Evolutionary conservation across 1,284 basidiomycete species (phyloP).

Genomic region (Gomphus bonarii): DNA sequence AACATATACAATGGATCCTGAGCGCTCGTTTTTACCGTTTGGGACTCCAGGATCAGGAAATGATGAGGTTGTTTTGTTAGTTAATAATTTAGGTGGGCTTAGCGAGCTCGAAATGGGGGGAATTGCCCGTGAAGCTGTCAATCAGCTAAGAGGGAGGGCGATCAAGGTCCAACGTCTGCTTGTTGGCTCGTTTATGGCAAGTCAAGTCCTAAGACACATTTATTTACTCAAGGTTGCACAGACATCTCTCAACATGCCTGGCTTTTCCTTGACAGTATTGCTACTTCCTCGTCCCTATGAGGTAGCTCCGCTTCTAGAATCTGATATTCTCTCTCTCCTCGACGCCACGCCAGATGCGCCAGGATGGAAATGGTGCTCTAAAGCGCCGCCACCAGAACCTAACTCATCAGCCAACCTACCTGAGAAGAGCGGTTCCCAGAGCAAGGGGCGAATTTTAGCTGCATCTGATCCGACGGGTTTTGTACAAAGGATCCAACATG

Average conservation of each 20-base stretch:
- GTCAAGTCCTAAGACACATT: slow-evolving; percentile 12
- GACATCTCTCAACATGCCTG: slow-evolving; percentile 92
- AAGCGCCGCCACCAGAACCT: slow-evolving; percentile 23
- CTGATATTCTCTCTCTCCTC: slow-evolving; percentile 62
- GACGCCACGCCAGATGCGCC: slow-evolving; percentile 69
- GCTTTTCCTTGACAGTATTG: slow-evolving; percentile 83
- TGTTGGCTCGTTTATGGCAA: slow-evolving; percentile 77
- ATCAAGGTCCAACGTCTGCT: slow-evolving; percentile 57
- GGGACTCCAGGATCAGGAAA: slow-evolving; percentile 45
- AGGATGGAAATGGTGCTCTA: slow-evolving; percentile 75
- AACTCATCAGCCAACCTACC: slow-evolving; percentile 16
- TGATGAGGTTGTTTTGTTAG: slow-evolving; percentile 58
- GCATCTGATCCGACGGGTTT: slow-evolving; percentile 41
- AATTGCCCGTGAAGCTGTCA: slow-evolving; percentile 53
- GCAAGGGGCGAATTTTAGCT: slow-evolving; percentile 21
- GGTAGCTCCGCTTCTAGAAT: slow-evolving; percentile 25
- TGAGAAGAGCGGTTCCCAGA: slow-evolving; percentile 15
- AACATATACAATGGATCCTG: slow-evolving; percentile 64
- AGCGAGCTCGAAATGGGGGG: slow-evolving; percentile 79
- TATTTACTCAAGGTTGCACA: slow-evolving; percentile 20
- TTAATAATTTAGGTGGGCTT: slow-evolving; percentile 79
- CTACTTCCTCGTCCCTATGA: slow-evolving; percentile 53
- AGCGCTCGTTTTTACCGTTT: slow-evolving; percentile 83
- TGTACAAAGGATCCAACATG: slow-evolving; percentile 44
- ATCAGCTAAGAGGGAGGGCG: slow-evolving; percentile 41